Conservation (phyloP, 495 filamentous ascomycete species). For the Staphylotrichum tortipilum region DNA sequence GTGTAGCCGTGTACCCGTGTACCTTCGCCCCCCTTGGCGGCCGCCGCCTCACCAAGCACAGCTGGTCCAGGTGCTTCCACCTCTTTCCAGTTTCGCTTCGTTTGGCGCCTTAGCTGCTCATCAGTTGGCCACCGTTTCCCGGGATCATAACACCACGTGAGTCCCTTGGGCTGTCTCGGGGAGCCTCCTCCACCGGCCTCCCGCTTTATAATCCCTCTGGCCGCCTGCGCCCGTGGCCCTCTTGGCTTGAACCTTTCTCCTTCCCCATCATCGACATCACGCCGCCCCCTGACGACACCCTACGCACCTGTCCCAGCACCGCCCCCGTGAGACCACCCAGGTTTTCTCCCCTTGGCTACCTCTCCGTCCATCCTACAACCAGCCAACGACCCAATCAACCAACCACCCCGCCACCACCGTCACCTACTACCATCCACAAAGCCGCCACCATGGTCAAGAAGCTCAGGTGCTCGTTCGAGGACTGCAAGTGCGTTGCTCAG, state of each 20-base stretch:
- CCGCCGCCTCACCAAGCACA: conserved; percentile 4
- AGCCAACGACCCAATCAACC: neutral
- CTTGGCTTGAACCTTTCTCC: neutral
- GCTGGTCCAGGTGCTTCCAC: conserved; percentile 19
- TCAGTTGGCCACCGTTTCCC: conserved; percentile 13
- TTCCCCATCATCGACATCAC: neutral
- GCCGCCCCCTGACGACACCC: neutral
- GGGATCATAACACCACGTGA: conserved; percentile 18
- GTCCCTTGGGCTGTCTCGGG: conserved; percentile 4
- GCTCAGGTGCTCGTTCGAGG: conserved; percentile 77
- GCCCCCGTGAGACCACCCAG: no score
- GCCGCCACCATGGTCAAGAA: conserved; percentile 60
- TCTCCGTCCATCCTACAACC: no score
- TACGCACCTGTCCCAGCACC: no score
- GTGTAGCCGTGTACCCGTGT: neutral
- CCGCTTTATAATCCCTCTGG: conserved; percentile 10
- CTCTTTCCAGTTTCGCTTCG: conserved; percentile 22
- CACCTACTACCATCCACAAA: neutral
- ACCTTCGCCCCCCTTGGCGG: conserved; percentile 4
- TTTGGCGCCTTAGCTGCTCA: conserved; percentile 6
- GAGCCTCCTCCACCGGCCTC: conserved; percentile 11
- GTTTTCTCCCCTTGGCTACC: no score
- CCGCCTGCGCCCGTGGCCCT: neutral
- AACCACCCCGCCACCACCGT: neutral
- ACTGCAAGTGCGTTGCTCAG: conserved; percentile 77